Conservation (phyloP, 805 yeast genomes). For the Wickerhamiella brachini region DNA sequence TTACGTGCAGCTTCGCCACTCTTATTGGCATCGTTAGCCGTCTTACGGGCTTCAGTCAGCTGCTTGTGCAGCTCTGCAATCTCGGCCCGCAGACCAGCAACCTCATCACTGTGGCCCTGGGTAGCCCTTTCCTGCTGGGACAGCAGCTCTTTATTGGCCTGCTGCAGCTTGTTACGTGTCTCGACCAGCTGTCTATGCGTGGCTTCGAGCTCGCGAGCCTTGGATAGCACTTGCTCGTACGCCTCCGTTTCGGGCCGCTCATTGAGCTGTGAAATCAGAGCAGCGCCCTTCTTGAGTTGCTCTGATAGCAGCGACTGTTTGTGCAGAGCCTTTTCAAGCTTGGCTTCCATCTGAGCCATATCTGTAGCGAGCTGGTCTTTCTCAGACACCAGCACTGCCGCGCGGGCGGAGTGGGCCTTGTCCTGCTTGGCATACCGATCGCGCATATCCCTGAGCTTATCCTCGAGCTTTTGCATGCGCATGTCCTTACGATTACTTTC, state of each 20-base stretch:
- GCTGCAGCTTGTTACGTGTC: neutral
- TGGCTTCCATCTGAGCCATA: neutral
- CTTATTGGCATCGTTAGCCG: slow-evolving; percentile 3
- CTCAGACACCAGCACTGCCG: neutral
- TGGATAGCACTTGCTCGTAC: neutral
- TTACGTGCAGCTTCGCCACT: neutral
- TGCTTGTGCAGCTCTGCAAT: slow-evolving; percentile 11
- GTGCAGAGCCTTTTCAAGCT: neutral
- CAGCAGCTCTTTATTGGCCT: neutral
- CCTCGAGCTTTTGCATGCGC: slow-evolving; percentile 22
- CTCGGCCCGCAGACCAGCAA: slow-evolving; percentile 7
- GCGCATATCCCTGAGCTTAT: slow-evolving; percentile 21
- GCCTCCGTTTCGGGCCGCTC: slow-evolving; percentile 11
- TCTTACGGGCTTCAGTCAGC: slow-evolving; percentile 8
- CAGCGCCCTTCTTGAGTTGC: slow-evolving; percentile 1
- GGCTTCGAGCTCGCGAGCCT: neutral
- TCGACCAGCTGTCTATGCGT: neutral
- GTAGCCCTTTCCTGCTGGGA: neutral
- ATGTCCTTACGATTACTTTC: slow-evolving; percentile 14
- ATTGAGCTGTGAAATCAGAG: neutral
- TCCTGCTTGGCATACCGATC: slow-evolving; percentile 4
- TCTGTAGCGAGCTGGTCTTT: neutral
- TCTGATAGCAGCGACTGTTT: neutral
- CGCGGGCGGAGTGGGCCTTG: neutral
- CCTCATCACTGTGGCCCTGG: slow-evolving; percentile 5